phyloP scores from a whole-genome alignment of 129 eudicot species.

The Flaveria ramosissima region DNA sequence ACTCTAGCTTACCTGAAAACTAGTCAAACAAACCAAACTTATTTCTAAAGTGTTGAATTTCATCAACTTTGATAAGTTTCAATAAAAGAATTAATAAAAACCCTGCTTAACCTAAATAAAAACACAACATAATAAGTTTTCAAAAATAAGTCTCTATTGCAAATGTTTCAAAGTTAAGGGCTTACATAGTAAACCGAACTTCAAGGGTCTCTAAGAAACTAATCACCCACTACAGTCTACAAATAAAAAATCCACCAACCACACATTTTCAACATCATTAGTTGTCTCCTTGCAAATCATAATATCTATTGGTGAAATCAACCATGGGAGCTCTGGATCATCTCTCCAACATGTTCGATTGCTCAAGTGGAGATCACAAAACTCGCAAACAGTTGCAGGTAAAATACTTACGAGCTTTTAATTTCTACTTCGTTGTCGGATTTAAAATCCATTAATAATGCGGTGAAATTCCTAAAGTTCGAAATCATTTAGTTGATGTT shows the following conservation, averaged over 20 bases:
- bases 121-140: background rate
- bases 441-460: background rate
- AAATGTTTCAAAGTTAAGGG: slow-evolving; percentile 1
- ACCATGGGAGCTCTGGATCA: slow-evolving; percentile 82
- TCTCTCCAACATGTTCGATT: slow-evolving; percentile 68
- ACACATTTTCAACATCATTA: background rate
- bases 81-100: too few species aligned
- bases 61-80: too few species aligned
- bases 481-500: background rate
- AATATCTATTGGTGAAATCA: background rate
- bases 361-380: slow-evolving; percentile 43
- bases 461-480: background rate
- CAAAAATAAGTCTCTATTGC: background rate
- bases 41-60: too few species aligned
- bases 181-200: background rate
- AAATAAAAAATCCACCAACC: slow-evolving; percentile 18
- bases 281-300: background rate
- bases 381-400: slow-evolving; percentile 72
- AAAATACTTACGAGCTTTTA: background rate
- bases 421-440: background rate
- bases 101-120: too few species aligned
- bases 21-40: too few species aligned
- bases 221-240: slow-evolving; percentile 8
- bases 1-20: too few species aligned
- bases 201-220: slow-evolving; percentile 17